Evolutionary conservation across 2,329 filamentous ascomycete species (phyloP).

Genomic region (Blastomyces silverae): DNA sequence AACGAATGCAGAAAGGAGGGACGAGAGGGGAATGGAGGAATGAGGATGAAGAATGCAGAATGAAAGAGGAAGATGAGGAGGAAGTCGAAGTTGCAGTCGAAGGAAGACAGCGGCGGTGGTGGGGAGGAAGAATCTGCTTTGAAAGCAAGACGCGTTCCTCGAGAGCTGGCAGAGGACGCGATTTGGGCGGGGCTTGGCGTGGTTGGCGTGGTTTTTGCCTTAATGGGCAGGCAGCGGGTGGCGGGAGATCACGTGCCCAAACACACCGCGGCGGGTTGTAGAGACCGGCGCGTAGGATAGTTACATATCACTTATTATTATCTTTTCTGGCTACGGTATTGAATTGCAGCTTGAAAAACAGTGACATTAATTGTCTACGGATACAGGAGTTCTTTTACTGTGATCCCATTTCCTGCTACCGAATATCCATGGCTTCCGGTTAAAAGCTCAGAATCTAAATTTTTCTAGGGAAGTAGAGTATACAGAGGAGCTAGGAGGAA

Average conservation of each 20-base stretch:
- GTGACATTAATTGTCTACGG: neutral
- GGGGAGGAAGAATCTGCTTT: slow-evolving; percentile 5
- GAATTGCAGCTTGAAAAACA: neutral
- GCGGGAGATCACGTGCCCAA: slow-evolving; percentile 1
- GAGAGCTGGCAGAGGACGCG: slow-evolving; percentile 3
- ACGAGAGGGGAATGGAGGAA: neutral
- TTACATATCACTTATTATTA: too few relatives aligned
- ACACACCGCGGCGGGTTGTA: too few relatives aligned
- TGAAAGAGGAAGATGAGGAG: neutral
- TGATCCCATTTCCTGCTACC: neutral
- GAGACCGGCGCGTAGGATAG: too few relatives aligned
- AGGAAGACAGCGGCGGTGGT: neutral
- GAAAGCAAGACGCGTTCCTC: slow-evolving; percentile 13
- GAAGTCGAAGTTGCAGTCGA: slow-evolving; percentile 9
- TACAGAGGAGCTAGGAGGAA: neutral
- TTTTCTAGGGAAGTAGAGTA: neutral
- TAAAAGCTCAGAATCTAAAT: neutral
- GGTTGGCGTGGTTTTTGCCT: neutral
- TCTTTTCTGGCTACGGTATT: neutral
- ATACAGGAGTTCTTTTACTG: neutral
- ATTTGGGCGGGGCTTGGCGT: neutral
- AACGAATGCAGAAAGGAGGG: slow-evolving; percentile 1
- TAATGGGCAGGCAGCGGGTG: neutral
- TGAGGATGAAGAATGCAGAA: neutral
- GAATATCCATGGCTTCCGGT: neutral